phyloP scores from a whole-genome alignment of 345 rosid species.

The Psidium guajava region DNA sequence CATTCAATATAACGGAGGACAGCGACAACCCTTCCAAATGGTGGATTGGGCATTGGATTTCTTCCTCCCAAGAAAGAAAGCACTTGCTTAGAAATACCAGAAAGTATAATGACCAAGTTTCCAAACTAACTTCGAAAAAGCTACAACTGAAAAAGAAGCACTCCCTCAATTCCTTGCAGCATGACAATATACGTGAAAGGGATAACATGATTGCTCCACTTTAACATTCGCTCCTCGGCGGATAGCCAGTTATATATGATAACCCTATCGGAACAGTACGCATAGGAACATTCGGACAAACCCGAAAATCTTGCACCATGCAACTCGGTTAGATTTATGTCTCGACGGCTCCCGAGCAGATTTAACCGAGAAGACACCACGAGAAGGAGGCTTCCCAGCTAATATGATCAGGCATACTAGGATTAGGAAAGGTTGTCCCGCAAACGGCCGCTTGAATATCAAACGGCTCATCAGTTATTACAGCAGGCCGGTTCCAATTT shows the following conservation, averaged over 20 bases:
- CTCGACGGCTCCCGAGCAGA: background rate
- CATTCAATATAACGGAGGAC: background rate
- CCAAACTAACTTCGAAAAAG: background rate
- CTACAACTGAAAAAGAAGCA: background rate
- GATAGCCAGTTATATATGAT: background rate
- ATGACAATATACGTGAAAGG: background rate
- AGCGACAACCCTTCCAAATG: background rate
- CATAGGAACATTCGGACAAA: background rate
- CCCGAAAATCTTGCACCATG: background rate
- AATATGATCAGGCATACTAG: background rate
- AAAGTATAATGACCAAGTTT: background rate
- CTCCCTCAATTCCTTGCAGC: background rate
- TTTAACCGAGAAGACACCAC: background rate
- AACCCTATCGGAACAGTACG: background rate
- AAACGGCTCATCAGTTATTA: background rate
- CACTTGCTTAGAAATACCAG: background rate
- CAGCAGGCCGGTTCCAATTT: background rate
- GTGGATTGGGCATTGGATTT: background rate
- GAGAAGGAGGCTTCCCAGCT: background rate
- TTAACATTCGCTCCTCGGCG: background rate
- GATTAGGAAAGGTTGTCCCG: background rate
- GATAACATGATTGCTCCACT: background rate
- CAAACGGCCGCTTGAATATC: background rate
- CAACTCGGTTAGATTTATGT: background rate
- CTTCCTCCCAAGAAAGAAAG: background rate